phyloP scores from a whole-genome alignment of 306 rosid genomes.

The Astragalus glycyphyllos region DNA sequence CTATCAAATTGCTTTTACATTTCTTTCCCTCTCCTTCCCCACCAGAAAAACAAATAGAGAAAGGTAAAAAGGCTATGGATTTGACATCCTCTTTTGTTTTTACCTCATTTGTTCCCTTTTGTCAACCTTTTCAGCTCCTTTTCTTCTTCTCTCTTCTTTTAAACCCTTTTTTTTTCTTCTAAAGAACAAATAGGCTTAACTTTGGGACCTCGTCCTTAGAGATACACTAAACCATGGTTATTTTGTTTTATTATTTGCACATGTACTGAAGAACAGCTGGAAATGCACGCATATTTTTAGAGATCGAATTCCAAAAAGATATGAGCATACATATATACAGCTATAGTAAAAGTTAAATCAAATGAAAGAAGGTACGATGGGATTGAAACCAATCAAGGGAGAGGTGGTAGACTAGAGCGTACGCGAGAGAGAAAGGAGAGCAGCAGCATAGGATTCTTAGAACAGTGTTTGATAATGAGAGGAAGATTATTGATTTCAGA shows the following conservation, averaged over 20 bases:
- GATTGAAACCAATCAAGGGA: slow-evolving; percentile 41
- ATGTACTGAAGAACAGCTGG: background rate
- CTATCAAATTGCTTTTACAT: slow-evolving; percentile 43
- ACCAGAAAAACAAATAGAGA: slow-evolving; percentile 7
- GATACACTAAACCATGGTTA: no score
- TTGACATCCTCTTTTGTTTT: slow-evolving; percentile 67
- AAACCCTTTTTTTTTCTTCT: background rate
- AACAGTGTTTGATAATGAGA: slow-evolving; percentile 43
- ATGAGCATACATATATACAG: slow-evolving; percentile 13
- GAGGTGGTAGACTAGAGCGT: slow-evolving; percentile 19
- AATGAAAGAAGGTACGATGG: slow-evolving; percentile 25
- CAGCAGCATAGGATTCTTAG: slow-evolving; percentile 49
- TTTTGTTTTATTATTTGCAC: background rate
- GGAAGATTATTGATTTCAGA: slow-evolving; percentile 23
- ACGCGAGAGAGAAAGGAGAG: slow-evolving; percentile 29
- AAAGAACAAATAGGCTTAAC: slow-evolving; percentile 38
- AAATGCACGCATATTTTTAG: slow-evolving; percentile 37
- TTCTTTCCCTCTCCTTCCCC: slow-evolving; percentile 38
- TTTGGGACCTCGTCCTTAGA: no score
- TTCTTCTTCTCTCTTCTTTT: slow-evolving; percentile 1
- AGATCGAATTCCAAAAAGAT: slow-evolving; percentile 9
- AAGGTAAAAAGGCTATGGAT: slow-evolving; percentile 63
- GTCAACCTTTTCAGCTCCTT: slow-evolving; percentile 54
- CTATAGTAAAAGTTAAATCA: slow-evolving; percentile 30
- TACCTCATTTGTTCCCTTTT: slow-evolving; percentile 54